Conservation (phyloP, 202 grass and related monocot genomes). For the Carex arenaria region DNA sequence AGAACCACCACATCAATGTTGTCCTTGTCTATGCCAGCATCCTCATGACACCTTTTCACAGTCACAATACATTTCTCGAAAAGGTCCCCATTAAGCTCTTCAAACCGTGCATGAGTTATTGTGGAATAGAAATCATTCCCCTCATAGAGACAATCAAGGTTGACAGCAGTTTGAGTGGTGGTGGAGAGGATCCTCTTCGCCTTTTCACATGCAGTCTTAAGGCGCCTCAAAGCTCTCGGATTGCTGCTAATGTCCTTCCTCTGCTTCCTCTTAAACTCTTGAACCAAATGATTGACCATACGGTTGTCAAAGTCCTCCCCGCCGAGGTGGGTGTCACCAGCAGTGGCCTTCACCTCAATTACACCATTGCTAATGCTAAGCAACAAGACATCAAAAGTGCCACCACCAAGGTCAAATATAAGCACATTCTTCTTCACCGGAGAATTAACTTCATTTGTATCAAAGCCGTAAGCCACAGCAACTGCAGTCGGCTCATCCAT, state of each 20-base stretch:
- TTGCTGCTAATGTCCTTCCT: constrained; percentile 88
- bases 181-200: constrained; percentile 69
- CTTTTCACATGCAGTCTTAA: constrained; percentile 81
- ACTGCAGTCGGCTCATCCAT: constrained; percentile 94
- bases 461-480: constrained; percentile 79
- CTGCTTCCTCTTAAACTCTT: constrained; percentile 91
- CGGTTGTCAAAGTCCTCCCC: constrained; percentile 89
- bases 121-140: constrained; percentile 81
- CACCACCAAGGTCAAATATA: constrained; percentile 91
- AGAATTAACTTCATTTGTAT: constrained; percentile 39
- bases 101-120: constrained; percentile 69
- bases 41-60: constrained; percentile 79
- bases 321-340: constrained; percentile 89
- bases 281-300: constrained; percentile 87
- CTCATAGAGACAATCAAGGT: constrained; percentile 74
- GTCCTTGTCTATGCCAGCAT: constrained; percentile 68
- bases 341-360: constrained; percentile 79
- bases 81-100: constrained; percentile 80
- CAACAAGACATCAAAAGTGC: constrained; percentile 89
- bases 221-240: constrained; percentile 73
- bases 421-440: constrained; percentile 78
- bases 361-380: constrained; percentile 80
- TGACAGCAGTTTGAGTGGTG: constrained; percentile 35
- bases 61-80: constrained; percentile 88
- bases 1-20: constrained; percentile 82